Conservation (phyloP, 2,329 filamentous ascomycete species). For the Bipolaris bicolor region DNA sequence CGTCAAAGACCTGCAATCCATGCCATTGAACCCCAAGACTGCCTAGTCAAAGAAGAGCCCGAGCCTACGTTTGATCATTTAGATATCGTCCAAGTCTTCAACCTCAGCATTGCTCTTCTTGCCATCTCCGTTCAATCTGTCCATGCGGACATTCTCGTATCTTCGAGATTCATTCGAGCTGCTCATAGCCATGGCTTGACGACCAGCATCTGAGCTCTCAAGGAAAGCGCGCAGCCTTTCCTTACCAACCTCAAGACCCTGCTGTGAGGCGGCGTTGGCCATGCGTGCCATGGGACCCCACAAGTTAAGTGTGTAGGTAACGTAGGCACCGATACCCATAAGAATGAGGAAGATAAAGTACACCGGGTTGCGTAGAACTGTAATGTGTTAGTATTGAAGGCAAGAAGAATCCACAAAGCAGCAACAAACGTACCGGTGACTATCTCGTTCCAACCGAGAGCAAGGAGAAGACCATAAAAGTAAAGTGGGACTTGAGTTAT, state of each 20-base stretch:
- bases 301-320: constrained; percentile 92
- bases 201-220: constrained; percentile 81
- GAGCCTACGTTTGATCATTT: constrained; percentile 13
- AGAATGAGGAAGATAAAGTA: constrained; percentile 90
- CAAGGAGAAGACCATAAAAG: constrained; percentile 88
- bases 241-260: constrained; percentile 91
- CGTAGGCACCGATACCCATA: constrained; percentile 75
- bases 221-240: constrained; percentile 89
- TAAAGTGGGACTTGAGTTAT: constrained; percentile 93
- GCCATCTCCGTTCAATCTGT: constrained; percentile 51
- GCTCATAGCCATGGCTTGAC: constrained; percentile 79
- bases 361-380: constrained; percentile 90
- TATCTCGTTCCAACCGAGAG: constrained; percentile 98
- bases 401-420: neutral
- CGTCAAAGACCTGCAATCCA: constrained; percentile 2
- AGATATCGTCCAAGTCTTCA: constrained; percentile 47
- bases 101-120: constrained; percentile 48
- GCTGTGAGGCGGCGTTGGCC: constrained; percentile 83
- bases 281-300: constrained; percentile 97
- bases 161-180: constrained; percentile 23
- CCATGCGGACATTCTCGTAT: constrained; percentile 43
- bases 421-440: constrained; percentile 74
- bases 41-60: neutral
- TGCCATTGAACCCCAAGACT: neutral
- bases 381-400: constrained; percentile 19